Base-by-base conservation (phyloP, 768 basidiomycete genomes). In the Suillus americanus region DNA sequence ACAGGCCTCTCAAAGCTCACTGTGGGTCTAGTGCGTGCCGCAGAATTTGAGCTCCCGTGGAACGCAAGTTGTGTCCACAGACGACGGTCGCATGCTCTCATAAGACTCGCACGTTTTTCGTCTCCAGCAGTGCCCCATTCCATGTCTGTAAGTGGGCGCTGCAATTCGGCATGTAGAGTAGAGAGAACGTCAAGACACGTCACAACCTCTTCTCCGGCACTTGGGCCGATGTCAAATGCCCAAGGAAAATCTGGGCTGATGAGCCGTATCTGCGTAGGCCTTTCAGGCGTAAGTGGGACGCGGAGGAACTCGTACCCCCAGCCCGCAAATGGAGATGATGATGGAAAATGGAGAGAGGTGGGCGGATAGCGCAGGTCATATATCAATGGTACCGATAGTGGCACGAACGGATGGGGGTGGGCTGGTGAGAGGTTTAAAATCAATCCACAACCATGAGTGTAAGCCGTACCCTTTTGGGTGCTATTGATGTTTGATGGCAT, bases 191-290 rank as follows among this genome's bases (percentile, higher is more conserved):
- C 55, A 4, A 65, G 37, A 23, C 65, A 65, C 3, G 55, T 65
- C 28, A 65, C 41, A n/a, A 20, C 28, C 14, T 41, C 37, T n/a
- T 23, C 28, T 16, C 13, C 18, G 12, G 37, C 12, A 18, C n/a
- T 41, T 28, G 35, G 28, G 37, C 30, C 35, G 7, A 64, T 25
- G 16, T 65, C 46, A 41, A 65, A 65, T 3, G 63, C 43, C 65
- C 65, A 65, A 0, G 65, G 65, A 30, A 64, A 65, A 8, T 64
- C 46, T 20, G 13, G 41, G 55, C 63, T 64, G n/a, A 65, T 59
- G 5, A 65, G 18, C 10, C 63, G 54, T 35, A 65, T 59, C 20
- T 43, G 46, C 10, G 16, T 53, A 3, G 65, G 63, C 9, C n/a
- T 16, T 13, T 50, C 23, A 13, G 46, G 38, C 10, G 45, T 43